phyloP scores from a whole-genome alignment of 331 rosid species.

The Rosa hybrid region DNA sequence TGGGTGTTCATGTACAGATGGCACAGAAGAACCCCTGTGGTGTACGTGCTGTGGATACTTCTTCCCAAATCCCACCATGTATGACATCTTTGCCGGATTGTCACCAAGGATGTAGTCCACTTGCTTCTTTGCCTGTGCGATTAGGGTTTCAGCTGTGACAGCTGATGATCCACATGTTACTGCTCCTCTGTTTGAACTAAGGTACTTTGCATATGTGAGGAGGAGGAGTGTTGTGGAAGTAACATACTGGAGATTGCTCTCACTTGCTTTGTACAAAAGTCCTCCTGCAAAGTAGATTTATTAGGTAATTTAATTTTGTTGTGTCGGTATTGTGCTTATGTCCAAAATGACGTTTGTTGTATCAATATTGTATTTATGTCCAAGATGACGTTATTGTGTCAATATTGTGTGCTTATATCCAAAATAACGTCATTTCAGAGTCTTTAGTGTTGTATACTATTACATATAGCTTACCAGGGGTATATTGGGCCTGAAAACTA shows the following conservation, averaged over 20 bases:
- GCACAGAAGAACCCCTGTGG: constrained; percentile 81
- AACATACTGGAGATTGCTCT: constrained; percentile 78
- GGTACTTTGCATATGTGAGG: constrained; percentile 59
- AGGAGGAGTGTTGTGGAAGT: constrained; percentile 66
- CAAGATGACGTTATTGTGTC: background rate
- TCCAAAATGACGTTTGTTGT: background rate
- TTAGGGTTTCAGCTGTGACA: constrained; percentile 38
- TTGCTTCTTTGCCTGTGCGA: constrained; percentile 59
- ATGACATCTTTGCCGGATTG: constrained; percentile 66
- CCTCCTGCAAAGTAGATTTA: constrained; percentile 47
- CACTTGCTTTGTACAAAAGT: constrained; percentile 67
- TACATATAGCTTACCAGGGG: constrained; percentile 54
- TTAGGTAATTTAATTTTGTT: background rate
- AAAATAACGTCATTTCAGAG: background rate
- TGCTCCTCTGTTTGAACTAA: constrained; percentile 32
- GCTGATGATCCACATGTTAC: constrained; percentile 46
- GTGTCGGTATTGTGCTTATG: background rate
- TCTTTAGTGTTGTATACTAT: too few relatives aligned
- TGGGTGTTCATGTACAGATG: constrained; percentile 47
- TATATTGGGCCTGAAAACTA: constrained; percentile 67
- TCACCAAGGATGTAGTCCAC: constrained; percentile 80
- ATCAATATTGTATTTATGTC: background rate
- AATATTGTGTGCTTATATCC: background rate
- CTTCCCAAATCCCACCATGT: constrained; percentile 85
- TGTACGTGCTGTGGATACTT: constrained; percentile 63